phyloP scores from a whole-genome alignment of 306 rosid genomes.

The Macrotyloma uniflorum region DNA sequence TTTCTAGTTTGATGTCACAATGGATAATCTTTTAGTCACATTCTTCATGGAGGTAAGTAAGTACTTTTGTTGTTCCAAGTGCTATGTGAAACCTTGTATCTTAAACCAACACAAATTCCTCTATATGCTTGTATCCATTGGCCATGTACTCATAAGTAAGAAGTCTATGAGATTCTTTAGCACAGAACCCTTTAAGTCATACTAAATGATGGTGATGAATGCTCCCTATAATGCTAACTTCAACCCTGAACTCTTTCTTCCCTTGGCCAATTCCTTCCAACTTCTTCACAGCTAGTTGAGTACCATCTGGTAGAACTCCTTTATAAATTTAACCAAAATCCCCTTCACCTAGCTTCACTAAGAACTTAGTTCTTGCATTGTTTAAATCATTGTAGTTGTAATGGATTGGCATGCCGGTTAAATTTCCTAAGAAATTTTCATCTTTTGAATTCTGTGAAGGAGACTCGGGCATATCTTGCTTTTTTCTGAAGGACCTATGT shows the following conservation, averaged over 20 bases:
- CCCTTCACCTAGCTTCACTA: conserved; percentile 59
- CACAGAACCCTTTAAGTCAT: conserved; percentile 40
- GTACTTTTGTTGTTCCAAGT: conserved; percentile 42
- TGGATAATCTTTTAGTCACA: conserved; percentile 44
- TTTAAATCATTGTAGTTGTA: conserved; percentile 51
- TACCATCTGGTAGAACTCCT: conserved; percentile 56
- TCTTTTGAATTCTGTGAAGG: conserved; percentile 49
- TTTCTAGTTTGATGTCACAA: conserved; percentile 44
- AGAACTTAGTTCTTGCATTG: conserved; percentile 54
- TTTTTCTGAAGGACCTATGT: conserved; percentile 33
- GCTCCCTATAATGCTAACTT: conserved; percentile 41
- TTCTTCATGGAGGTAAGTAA: conserved; percentile 40
- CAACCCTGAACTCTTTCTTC: conserved; percentile 43
- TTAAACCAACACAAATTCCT: conserved; percentile 32
- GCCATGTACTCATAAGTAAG: conserved; percentile 43
- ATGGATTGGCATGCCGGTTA: conserved; percentile 55
- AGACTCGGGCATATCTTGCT: conserved; percentile 38
- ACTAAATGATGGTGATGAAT: conserved; percentile 41
- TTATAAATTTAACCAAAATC: conserved; percentile 67
- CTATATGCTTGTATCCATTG: conserved; percentile 28
- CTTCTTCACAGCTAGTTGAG: conserved; percentile 40
- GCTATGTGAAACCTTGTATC: conserved; percentile 39
- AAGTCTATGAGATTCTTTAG: conserved; percentile 37
- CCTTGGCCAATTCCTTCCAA: conserved; percentile 42
- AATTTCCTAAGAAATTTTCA: conserved; percentile 47